A percentile compares a stretch with the other conserved stretches of the same genome.
These are phyloP conservation scores for Penicillium paneum DNA, from an alignment of 2,329 filamentous ascomycete species.

Conservation along the genomic window DNA sequence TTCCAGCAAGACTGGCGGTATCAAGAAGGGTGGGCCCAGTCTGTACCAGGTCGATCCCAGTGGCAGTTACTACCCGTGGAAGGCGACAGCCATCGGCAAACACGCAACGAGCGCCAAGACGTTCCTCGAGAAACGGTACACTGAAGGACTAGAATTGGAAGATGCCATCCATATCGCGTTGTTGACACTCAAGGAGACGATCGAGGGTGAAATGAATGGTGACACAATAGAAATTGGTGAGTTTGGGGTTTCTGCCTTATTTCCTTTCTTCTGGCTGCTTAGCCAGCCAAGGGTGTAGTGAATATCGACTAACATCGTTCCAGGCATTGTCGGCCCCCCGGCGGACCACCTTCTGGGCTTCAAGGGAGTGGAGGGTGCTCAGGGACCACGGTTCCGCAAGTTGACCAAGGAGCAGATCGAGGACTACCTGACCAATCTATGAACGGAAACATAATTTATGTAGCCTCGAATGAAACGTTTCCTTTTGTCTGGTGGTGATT, in stretches of 20 bases:
- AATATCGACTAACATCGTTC: conserved; percentile 3
- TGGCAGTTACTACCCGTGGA: conserved; percentile 98
- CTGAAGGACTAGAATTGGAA: conserved; percentile 92
- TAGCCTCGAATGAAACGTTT: conserved; percentile 20
- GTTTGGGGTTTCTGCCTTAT: conserved; percentile 27
- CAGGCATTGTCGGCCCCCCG: conserved; percentile 91
- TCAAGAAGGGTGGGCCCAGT: conserved; percentile 92
- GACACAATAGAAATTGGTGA: conserved; percentile 96
- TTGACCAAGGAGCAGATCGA: conserved; percentile 97
- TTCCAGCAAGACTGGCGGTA: conserved; percentile 86
- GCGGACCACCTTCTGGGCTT: conserved; percentile 90
- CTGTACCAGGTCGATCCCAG: conserved; percentile 99
- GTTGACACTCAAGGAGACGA: conserved; percentile 96
- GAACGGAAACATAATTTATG: conserved; percentile 36
- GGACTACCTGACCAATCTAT: conserved; percentile 98
- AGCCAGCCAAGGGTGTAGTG: not conserved
- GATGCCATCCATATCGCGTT: conserved; percentile 98
- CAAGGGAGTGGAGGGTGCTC: conserved; percentile 48
- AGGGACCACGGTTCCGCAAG: conserved; percentile 53
- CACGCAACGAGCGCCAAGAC: conserved; percentile 98
- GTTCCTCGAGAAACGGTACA: conserved; percentile 98
- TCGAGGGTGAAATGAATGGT: conserved; percentile 98
- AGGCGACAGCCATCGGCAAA: conserved; percentile 98
- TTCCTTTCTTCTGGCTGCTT: not conserved
- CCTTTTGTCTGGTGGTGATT: not conserved